phyloP scores from a whole-genome alignment of 139 green algal species.

The Tetradesmus lagerheimii region DNA sequence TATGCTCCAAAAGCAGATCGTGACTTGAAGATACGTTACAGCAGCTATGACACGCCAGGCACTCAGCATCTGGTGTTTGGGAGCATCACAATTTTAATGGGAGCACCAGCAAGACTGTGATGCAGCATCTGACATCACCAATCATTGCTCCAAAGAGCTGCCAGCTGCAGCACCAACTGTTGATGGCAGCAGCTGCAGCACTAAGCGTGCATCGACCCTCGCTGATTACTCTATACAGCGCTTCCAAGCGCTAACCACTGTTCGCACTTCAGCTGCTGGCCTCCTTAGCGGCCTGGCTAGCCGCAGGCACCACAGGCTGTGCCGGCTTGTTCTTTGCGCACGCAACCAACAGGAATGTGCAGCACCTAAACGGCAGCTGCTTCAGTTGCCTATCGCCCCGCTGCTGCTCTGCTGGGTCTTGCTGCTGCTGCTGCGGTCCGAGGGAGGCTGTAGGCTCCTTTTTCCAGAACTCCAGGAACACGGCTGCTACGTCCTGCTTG shows the following conservation, averaged over 20 bases:
- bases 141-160: no score
- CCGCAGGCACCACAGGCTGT: not conserved
- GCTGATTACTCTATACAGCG: no score
- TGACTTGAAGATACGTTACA: not conserved
- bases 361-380: not conserved
- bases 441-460: not conserved
- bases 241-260: no score
- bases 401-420: not conserved
- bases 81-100: no score
- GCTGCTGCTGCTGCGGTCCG: not conserved
- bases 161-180: no score
- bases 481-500: not conserved
- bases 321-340: conserved; percentile 28
- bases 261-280: not conserved
- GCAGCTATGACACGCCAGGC: not conserved
- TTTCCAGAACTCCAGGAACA: not conserved
- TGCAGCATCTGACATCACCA: no score
- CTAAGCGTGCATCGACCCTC: no score
- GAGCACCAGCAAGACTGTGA: no score
- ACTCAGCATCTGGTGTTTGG: not conserved
- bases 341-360: not conserved
- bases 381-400: not conserved
- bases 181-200: no score
- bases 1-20: not conserved
- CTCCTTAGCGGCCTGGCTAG: not conserved